These are phyloP conservation scores for Termitomyces sp. DNA, from an alignment of 768 basidiomycete genomes.

Conservation along the genomic window DNA sequence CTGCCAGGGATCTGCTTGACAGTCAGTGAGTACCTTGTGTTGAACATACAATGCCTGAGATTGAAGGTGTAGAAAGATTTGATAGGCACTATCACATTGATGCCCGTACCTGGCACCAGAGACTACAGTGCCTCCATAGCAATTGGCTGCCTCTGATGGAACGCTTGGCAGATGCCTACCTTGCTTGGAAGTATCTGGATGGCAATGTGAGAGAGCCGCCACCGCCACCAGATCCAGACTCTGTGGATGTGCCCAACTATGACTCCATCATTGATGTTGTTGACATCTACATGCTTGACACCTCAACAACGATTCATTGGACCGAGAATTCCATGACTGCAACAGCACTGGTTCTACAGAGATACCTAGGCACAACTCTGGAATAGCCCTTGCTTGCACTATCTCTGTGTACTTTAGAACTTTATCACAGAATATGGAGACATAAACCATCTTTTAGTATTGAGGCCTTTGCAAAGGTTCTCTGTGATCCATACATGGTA, in stretches of 20 bases:
- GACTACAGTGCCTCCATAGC: not conserved
- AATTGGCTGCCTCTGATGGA: not conserved
- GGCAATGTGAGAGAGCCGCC: too few relatives aligned
- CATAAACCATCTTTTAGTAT: slow-evolving; percentile 20
- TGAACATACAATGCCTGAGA: not conserved
- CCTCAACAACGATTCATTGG: not conserved
- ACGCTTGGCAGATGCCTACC: not conserved
- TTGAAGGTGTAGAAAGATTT: not conserved
- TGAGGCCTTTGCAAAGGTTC: slow-evolving; percentile 17
- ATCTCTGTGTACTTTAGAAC: not conserved
- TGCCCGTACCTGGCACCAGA: not conserved
- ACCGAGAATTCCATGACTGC: not conserved
- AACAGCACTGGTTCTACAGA: not conserved
- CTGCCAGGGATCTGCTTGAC: not conserved
- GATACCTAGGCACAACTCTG: not conserved
- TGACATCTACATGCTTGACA: not conserved
- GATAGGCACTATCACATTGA: not conserved
- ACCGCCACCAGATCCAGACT: too few relatives aligned
- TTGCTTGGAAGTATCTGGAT: not conserved
- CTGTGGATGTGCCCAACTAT: too few relatives aligned
- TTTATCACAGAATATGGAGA: not conserved
- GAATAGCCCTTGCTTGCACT: not conserved
- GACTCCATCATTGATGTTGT: too few relatives aligned
- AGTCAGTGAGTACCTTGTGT: not conserved
- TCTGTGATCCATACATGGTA: not conserved